A percentile compares a stretch with the other conserved stretches of the same genome.
Evolutionary conservation across 805 yeast species (phyloP).

Genomic region (Nakazawaea sp.): DNA sequence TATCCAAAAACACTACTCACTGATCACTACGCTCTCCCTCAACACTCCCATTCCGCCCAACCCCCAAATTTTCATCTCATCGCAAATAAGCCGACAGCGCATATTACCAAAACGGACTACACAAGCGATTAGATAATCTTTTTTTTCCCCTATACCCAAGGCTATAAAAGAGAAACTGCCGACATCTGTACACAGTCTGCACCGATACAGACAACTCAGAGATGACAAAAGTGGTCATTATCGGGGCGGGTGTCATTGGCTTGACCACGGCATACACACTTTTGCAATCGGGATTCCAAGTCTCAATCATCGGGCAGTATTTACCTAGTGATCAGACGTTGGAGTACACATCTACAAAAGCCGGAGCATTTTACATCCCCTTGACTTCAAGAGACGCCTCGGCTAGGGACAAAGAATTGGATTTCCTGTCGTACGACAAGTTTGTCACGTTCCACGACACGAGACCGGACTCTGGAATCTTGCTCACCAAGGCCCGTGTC

Average conservation of each 20-base stretch:
- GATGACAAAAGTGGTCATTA: conserved; percentile 29
- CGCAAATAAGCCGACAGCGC: no score
- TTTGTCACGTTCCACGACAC: conserved; percentile 39
- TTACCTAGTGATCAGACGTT: conserved; percentile 24
- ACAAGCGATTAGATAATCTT: no score
- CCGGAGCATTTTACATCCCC: conserved; percentile 69
- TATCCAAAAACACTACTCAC: no score
- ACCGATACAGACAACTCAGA: no score
- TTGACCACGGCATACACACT: conserved; percentile 40
- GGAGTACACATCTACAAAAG: conserved; percentile 58
- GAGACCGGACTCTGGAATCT: conserved; percentile 46
- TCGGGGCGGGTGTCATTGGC: conserved; percentile 51
- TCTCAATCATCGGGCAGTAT: conserved; percentile 32
- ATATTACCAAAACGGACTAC: no score
- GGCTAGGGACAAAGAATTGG: conserved; percentile 30
- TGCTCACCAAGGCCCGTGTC: conserved; percentile 15
- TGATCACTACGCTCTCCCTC: no score
- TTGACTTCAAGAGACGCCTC: conserved; percentile 38
- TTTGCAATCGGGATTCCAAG: conserved; percentile 30
- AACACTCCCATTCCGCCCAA: no score
- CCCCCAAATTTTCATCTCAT: no score
- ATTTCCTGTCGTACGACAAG: conserved; percentile 39
- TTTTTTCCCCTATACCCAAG: no score
- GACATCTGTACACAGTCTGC: no score
- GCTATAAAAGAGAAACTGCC: no score